Conservation (phyloP, 495 filamentous ascomycete genomes). For the Daldinia concentrica region DNA sequence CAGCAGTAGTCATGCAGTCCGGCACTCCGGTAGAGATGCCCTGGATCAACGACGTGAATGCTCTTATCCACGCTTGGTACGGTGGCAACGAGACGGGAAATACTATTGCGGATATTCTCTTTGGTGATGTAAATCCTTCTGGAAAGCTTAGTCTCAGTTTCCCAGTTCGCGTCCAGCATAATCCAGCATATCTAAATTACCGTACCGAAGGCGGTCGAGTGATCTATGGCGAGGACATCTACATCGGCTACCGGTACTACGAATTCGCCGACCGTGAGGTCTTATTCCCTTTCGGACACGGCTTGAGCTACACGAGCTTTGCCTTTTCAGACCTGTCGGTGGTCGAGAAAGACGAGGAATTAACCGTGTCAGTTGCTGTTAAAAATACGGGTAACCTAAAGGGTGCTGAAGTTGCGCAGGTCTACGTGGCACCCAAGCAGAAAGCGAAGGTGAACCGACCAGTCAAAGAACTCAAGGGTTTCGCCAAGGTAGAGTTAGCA, state of each 20-base stretch:
- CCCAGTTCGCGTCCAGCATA: constrained; percentile 73
- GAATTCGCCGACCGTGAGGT: constrained; percentile 70
- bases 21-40: constrained; percentile 79
- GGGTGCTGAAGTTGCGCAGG: constrained; percentile 75
- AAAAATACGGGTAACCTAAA: constrained; percentile 68
- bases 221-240: constrained; percentile 80
- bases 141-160: constrained; percentile 76
- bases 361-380: constrained; percentile 57
- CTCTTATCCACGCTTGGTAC: constrained; percentile 71
- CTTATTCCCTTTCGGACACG: constrained; percentile 78
- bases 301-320: constrained; percentile 78
- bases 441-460: constrained; percentile 65
- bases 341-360: constrained; percentile 42
- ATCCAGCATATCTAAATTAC: constrained; percentile 80
- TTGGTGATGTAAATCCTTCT: constrained; percentile 71
- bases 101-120: constrained; percentile 72
- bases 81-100: constrained; percentile 74
- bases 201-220: constrained; percentile 72
- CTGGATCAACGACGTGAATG: constrained; percentile 65
- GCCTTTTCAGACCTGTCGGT: constrained; percentile 61
- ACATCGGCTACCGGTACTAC: constrained; percentile 80
- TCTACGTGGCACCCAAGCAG: constrained; percentile 59
- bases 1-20: constrained; percentile 73
- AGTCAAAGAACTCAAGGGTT: constrained; percentile 75
- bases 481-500: constrained; percentile 72